Conservation (phyloP, 140 eudicot species). For the Erigeron philadelphicus region DNA sequence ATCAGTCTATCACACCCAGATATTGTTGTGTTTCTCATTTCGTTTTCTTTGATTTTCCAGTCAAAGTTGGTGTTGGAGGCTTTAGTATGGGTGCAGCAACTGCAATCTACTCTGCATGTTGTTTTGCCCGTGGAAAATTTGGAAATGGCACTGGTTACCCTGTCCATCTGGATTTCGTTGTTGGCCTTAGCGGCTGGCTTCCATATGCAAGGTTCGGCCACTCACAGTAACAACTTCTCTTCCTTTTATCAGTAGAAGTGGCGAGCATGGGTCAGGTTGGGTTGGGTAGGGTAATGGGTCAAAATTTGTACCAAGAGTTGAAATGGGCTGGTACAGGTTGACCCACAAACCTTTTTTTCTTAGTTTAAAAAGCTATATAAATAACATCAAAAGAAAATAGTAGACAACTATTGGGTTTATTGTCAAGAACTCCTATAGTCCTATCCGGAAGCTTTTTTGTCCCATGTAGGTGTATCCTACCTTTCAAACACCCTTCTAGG, state of each 20-base stretch:
- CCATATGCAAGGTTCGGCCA: conserved; percentile 63
- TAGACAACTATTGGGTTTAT: no score
- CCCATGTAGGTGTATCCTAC: no score
- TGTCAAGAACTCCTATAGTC: no score
- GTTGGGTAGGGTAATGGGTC: no score
- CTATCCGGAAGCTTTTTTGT: no score
- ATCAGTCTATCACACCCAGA: neutral
- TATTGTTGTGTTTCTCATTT: conserved; percentile 6
- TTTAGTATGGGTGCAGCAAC: conserved; percentile 94
- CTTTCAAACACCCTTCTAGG: no score
- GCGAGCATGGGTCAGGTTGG: no score
- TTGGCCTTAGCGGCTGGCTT: conserved; percentile 87
- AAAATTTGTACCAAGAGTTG: no score
- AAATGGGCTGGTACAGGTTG: no score
- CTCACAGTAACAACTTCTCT: conserved; percentile 11
- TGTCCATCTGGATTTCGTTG: conserved; percentile 49
- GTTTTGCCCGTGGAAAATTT: conserved; percentile 53
- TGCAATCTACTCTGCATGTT: conserved; percentile 57
- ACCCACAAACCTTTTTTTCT: no score
- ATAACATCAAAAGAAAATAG: no score
- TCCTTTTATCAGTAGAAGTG: neutral
- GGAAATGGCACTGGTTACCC: conserved; percentile 52
- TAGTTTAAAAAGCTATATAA: no score
- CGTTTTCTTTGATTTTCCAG: conserved; percentile 30
- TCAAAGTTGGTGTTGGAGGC: conserved; percentile 77